Evolutionary conservation across 2,329 filamentous ascomycete species (phyloP).

Genomic region (Aotearoamyces nothofagi): DNA sequence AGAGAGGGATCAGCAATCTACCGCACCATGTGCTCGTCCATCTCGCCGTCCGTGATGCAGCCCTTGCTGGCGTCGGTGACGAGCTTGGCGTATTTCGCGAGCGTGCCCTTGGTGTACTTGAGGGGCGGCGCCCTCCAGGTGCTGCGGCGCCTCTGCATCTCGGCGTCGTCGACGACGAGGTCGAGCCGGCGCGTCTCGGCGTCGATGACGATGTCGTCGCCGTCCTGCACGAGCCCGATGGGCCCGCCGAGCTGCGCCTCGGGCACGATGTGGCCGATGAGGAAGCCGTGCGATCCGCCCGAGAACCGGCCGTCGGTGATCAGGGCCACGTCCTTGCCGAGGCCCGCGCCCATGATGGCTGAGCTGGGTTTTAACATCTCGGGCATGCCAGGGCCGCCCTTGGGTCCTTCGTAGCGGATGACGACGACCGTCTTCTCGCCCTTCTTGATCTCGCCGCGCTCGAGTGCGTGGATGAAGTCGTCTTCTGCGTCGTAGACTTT

Average conservation of each 20-base stretch:
- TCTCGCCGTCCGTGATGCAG: conserved; percentile 86
- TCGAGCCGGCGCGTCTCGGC: conserved; percentile 38
- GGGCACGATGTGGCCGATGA: conserved; percentile 46
- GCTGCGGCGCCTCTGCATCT: conserved; percentile 31
- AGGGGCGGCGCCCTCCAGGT: conserved; percentile 35
- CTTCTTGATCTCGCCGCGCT: conserved; percentile 54
- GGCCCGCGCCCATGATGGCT: conserved; percentile 59
- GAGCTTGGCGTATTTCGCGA: conserved; percentile 80
- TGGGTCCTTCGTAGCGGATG: conserved; percentile 61
- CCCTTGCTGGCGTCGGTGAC: conserved; percentile 88
- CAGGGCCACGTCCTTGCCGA: conserved; percentile 53
- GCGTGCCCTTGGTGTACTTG: conserved; percentile 44
- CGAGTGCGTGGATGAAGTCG: conserved; percentile 50
- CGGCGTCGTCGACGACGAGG: conserved; percentile 31
- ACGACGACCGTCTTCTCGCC: conserved; percentile 65
- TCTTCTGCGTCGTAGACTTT: conserved; percentile 58
- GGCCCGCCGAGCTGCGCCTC: conserved; percentile 45
- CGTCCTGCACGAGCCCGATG: conserved; percentile 40
- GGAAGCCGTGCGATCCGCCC: conserved; percentile 42
- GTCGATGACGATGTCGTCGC: conserved; percentile 44
- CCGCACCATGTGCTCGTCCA: too few relatives aligned
- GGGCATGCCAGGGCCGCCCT: conserved; percentile 58
- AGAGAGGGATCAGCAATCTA: too few relatives aligned
- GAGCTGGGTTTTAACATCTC: conserved; percentile 62
- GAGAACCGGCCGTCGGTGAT: conserved; percentile 56